Conservation (phyloP, 192 early-diverging fungal genomes). For the Coemansia sp. region DNA sequence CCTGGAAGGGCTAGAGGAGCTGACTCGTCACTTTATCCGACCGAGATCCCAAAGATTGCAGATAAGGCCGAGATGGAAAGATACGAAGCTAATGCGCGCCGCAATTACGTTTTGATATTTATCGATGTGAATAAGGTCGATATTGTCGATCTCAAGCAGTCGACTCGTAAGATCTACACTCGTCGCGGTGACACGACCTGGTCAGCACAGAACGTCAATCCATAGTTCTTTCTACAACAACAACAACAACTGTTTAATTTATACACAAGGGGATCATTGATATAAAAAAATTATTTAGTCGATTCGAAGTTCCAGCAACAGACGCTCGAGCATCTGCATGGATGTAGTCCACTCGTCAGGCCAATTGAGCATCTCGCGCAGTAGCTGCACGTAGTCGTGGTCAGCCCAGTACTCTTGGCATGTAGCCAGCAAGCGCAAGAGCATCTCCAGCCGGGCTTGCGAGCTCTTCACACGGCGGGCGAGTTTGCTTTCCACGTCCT, state of each 20-base stretch:
- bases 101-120: constrained; percentile 53
- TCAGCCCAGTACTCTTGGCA: constrained; percentile 58
- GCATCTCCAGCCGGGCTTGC: constrained; percentile 36
- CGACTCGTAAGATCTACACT: constrained; percentile 37
- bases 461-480: constrained; percentile 34
- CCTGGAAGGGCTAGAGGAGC: constrained; percentile 34
- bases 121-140: constrained; percentile 48
- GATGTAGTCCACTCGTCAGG: constrained; percentile 57
- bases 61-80: constrained; percentile 25
- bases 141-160: constrained; percentile 36
- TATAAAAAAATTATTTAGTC: constrained; percentile 23
- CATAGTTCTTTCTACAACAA: constrained; percentile 1
- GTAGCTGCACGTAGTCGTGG: constrained; percentile 48
- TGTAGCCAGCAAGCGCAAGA: constrained; percentile 37
- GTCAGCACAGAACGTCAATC: constrained; percentile 41
- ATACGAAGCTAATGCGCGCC: constrained; percentile 44
- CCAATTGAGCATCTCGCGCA: constrained; percentile 50
- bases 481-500: constrained; percentile 41
- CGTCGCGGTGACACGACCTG: constrained; percentile 49
- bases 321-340: constrained; percentile 56
- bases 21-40: constrained; percentile 39
- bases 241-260: not conserved
- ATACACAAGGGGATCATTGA: not conserved
- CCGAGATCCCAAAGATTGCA: constrained; percentile 27
- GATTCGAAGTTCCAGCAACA: constrained; percentile 50